Base-by-base conservation (phyloP, 495 filamentous ascomycete species). In the Trichoderma reesei region DNA sequence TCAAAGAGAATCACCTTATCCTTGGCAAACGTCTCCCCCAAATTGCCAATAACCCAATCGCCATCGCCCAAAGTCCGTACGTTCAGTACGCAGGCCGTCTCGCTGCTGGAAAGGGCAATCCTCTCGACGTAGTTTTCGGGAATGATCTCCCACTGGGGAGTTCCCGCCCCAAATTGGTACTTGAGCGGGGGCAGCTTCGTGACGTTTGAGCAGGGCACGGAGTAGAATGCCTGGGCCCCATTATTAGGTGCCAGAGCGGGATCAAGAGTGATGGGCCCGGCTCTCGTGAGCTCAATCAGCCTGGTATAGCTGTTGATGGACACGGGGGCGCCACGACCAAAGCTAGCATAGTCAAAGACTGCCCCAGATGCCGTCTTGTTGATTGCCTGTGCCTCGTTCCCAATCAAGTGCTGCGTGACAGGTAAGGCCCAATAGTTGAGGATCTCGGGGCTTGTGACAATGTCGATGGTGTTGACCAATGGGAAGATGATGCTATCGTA, bases 301-400 rank as follows among this genome's bases (percentile, higher is more conserved):
- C 61, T 38, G 10, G 37, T 26, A 34, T 44, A 62, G 37, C 13
- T 41, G 38, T 62, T 46, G n/a, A 42, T 13, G n/a, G 39, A 39
- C 61, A 62, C 20, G 11, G 41, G 39, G 10, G 16, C 5, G n/a
- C 41, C 61, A 16, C 61, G 41, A n/a, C 61, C 61, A 10, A 34
- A 63, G 33, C 41, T 63, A 18, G 39, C 61, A 20, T 63, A 44
- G 41, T 63, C 41, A 13, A 46, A 63, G 41, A 62, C 48, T 41
- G 61, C 41, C 14, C 18, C 41, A 4, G 41, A 10, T 3, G 39
- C n/a, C 3, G 41, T 51, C 16, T 6, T 39, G 6, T 33, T 36
- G 2, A 33, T 31, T 18, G 60, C 3, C 60, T 62, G 60, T n/a
- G 1, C 4, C 60, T 39, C 37, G 37, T 41, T n/a, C 5, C 34